Percentiles rank a stretch among this genome's conserved stretches.
These are phyloP conservation scores for Exsudoporus frostii DNA, from an alignment of 768 basidiomycete species.

Conservation along the genomic window DNA sequence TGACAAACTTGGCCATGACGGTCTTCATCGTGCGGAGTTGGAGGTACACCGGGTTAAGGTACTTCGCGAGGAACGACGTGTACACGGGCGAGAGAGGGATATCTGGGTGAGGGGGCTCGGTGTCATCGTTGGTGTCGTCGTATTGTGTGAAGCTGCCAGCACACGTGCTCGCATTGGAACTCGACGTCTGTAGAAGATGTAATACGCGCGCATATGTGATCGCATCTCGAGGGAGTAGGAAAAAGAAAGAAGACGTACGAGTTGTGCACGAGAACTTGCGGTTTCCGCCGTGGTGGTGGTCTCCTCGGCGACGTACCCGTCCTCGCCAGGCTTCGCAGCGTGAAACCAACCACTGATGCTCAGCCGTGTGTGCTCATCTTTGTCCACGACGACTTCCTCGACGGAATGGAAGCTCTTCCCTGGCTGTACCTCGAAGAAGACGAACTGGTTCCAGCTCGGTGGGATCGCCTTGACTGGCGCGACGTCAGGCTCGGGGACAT, in stretches of 20 bases:
- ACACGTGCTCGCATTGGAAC: slow-evolving; percentile 40
- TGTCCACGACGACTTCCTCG: slow-evolving; percentile 86
- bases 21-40: slow-evolving; percentile 75
- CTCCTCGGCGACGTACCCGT: slow-evolving; percentile 66
- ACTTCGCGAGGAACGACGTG: slow-evolving; percentile 72
- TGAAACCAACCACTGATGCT: slow-evolving; percentile 99
- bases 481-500: slow-evolving; percentile 63
- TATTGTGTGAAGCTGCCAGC: slow-evolving; percentile 50
- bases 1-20: slow-evolving; percentile 75
- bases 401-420: slow-evolving; percentile 95
- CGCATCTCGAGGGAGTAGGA: not conserved
- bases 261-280: slow-evolving; percentile 89
- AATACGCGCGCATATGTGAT: slow-evolving; percentile 1
- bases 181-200: slow-evolving; percentile 48
- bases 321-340: slow-evolving; percentile 85
- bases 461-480: slow-evolving; percentile 65
- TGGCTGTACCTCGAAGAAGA: slow-evolving; percentile 91
- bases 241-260: slow-evolving; percentile 54
- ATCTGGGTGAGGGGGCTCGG: slow-evolving; percentile 50
- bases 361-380: slow-evolving; percentile 70
- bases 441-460: slow-evolving; percentile 86
- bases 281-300: slow-evolving; percentile 53
- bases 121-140: slow-evolving; percentile 33
- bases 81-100: slow-evolving; percentile 54
- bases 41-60: slow-evolving; percentile 89